Evolutionary conservation across 2,329 filamentous ascomycete genomes (phyloP), one percentile per base, ranked within the genome.

Genomic region (Fusarium nanum): DNA sequence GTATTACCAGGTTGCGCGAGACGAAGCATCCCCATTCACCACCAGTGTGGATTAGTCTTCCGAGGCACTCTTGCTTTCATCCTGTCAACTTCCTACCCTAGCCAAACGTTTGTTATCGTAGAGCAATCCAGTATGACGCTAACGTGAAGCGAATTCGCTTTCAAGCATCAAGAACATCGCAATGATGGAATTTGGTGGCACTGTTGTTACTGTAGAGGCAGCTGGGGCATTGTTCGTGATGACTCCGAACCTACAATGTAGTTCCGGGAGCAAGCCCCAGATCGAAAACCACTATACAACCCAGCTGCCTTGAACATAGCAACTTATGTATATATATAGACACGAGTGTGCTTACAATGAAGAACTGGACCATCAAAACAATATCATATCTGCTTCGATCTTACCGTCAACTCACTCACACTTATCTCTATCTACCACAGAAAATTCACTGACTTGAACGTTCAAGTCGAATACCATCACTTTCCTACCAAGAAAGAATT

Each of bases 111-210:
- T 23, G 11, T 34, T n/a, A 37, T 25, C 10, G 12, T 45, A 22
- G 32, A 23, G 20, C 5, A 23, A 20, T 18, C 41, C 14, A 18
- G 11, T 30, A 49, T 22, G 22, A 27, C 45, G 27, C 30, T 61
- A 16, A 25, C 11, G n/a, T 7, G 7, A 20, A 23, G 13, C 10
- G 34, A 40, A 40, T 37, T 55, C 22, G 20, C 14, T 66, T 66
- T 66, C 62, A 66, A 48, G 30, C 25, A 61, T 22, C 13, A 11
- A 30, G 47, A 55, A 13, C 55, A 67, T 66, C 55, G 55, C 63
- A 67, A 22, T 40, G 40, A 66, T 66, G 45, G 11, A n/a, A 20
- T 7, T 22, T 12, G 6, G 65, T 55, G 60, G 60, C 41, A 55
- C 37, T 37, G 34, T n/a, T 32, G 28, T 50, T 56, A 42, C 34